phyloP scores from a whole-genome alignment of 371 early-diverging fungal genomes.

The Mucor velutinosus region DNA sequence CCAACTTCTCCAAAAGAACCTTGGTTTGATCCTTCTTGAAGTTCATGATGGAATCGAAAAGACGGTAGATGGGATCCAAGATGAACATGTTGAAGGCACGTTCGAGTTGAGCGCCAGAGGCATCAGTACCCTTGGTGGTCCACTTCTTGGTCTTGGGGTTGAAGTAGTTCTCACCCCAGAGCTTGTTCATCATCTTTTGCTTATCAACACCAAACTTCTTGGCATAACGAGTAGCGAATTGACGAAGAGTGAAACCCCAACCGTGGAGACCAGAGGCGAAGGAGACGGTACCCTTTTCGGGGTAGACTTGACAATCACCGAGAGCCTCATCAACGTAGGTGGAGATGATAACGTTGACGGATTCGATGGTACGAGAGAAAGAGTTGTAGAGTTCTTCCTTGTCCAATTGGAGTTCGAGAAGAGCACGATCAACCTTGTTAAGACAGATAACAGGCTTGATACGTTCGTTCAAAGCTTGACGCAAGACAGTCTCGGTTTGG shows the following conservation, averaged over 20 bases:
- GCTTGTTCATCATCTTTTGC: slow-evolving; percentile 93
- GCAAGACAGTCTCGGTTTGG: slow-evolving; percentile 99
- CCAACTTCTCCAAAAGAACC: slow-evolving; percentile 89
- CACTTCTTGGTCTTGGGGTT: slow-evolving; percentile 97
- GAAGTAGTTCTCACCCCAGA: slow-evolving; percentile 98
- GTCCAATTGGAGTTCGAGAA: slow-evolving; percentile 95
- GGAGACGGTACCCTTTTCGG: slow-evolving; percentile 97
- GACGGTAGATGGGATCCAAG: slow-evolving; percentile 98
- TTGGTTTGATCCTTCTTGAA: slow-evolving; percentile 91
- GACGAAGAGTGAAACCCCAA: slow-evolving; percentile 99
- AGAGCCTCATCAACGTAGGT: slow-evolving; percentile 48
- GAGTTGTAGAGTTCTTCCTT: slow-evolving; percentile 94
- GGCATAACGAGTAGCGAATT: slow-evolving; percentile 97
- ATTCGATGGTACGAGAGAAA: slow-evolving; percentile 93
- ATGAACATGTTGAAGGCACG: slow-evolving; percentile 99
- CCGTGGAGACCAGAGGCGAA: slow-evolving; percentile 99
- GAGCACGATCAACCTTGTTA: slow-evolving; percentile 99
- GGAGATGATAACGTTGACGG: slow-evolving; percentile 75
- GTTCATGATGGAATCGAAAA: slow-evolving; percentile 97
- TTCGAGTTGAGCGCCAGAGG: slow-evolving; percentile 83
- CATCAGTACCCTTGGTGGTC: slow-evolving; percentile 79
- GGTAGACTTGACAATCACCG: slow-evolving; percentile 64
- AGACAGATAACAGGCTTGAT: slow-evolving; percentile 99
- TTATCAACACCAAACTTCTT: slow-evolving; percentile 97
- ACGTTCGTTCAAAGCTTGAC: slow-evolving; percentile 99